Evolutionary conservation across 257 asterid genomes (phyloP), one percentile per base, ranked within the genome.

Genomic region (Plantago elongata): DNA sequence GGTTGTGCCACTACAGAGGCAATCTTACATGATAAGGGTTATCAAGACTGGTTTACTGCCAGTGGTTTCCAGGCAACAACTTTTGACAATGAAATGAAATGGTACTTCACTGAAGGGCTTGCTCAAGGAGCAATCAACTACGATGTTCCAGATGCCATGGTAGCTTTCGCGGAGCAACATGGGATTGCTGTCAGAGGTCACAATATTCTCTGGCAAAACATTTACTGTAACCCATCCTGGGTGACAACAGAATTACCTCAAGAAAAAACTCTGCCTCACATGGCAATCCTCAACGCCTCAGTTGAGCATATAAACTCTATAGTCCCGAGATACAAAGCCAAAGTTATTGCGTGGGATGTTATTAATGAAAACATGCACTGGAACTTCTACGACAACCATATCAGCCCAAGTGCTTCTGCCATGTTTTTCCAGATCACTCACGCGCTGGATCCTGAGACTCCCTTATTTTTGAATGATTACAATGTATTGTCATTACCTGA

Each of bases 351-450:
- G 12, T 84, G 92, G 92, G 92, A 84, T 38, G 86, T 84, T 1
- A 51, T 84, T 66, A 84, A 84, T 63, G 92, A 81, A 81, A 81
- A 84, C 30, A 7, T 84, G 58, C 88, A 84, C 69, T 58, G 59
- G 74, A 51, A 77, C 0, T 80, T 61, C 7, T 81, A 52, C 48
- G 89, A 84, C 52, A 75, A 75, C 3, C 62, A 58, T 3, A 44
- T 84, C 27, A 84, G 88, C 14, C 69, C 72, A 0, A 75, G 81
- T 11, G 81, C 89, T 1, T 79, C 86, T 0, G 84, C 86, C 11
- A 75, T 82, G 73, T 60, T 75, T 29, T 78, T 62, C 66, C 78
- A 84, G 75, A 74, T 77, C 9, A 77, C 65, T 2, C 80, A 68
- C 0, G 77, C 82, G 9, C 5, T 84, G 34, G 86, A 77, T 61